phyloP scores from a whole-genome alignment of 2,329 filamentous ascomycete genomes.

The Lojkania enalia region DNA sequence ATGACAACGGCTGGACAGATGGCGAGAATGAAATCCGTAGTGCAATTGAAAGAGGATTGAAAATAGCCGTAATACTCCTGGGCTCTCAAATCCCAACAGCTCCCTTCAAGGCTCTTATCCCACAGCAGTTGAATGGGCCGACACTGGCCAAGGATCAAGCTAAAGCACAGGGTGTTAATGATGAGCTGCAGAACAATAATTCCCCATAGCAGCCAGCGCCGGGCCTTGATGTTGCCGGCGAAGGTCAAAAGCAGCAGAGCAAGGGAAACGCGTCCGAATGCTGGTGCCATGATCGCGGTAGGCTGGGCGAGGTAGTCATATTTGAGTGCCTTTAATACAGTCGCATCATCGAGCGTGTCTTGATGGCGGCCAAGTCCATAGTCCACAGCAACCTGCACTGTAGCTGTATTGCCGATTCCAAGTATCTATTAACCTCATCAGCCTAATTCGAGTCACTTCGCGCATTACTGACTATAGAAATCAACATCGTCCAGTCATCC shows the following conservation, averaged over 20 bases:
- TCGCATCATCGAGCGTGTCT: neutral
- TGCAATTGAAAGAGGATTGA: too few species aligned
- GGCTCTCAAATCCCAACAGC: too few species aligned
- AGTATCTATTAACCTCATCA: too few species aligned
- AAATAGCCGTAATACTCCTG: too few species aligned
- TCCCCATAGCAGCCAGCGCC: constrained; percentile 1
- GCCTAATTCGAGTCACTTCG: too few species aligned
- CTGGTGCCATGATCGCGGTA: constrained; percentile 1
- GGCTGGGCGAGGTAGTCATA: constrained; percentile 6
- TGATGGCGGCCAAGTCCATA: constrained; percentile 2
- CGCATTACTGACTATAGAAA: too few species aligned
- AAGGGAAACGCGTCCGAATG: constrained; percentile 4
- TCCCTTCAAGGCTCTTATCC: too few species aligned
- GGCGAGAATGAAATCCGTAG: too few species aligned
- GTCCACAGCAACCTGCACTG: neutral
- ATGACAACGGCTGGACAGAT: too few species aligned
- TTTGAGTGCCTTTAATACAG: neutral
- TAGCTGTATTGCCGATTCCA: constrained; percentile 3
- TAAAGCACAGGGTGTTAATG: neutral
- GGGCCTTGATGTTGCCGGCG: neutral
- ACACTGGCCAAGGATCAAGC: constrained; percentile 2
- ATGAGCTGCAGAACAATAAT: neutral
- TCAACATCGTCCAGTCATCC: too few species aligned
- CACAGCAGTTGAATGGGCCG: neutral
- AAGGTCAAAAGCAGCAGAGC: constrained; percentile 4